Base-by-base conservation (phyloP, 768 basidiomycete species). In the Phanerochaete carnosa region DNA sequence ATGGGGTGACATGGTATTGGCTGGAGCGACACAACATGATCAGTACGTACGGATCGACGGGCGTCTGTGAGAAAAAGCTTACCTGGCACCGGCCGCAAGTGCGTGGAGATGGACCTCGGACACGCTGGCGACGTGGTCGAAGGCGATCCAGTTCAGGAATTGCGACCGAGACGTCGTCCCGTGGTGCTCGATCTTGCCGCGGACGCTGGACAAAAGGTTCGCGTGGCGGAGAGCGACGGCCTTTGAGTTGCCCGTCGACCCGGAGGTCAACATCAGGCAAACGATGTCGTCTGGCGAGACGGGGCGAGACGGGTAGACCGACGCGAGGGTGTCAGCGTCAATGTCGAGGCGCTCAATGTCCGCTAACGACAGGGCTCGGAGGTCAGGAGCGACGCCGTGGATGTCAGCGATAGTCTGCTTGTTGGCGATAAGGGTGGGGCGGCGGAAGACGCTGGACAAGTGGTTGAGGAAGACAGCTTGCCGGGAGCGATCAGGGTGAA, bases 161-260 rank as follows among this genome's bases (percentile, higher is more conserved):
- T 66, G 73, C 7, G 57, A 58, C 9, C 32, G 19, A n/a, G 57
- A 43, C 19, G 57, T 50, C 11, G 46, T 58, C 25, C 57, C 46
- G 57, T 58, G 57, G 35, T 58, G 57, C 47, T 52, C 35, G n/a
- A 49, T 51, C 49, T 58, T 58, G n/a, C 57, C 57, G 29, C 47
- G 22, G 23, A 58, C 28, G 29, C 46, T 50, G 33, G 57, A 58
- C 26, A 58, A 47, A 22, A 96, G 82, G 74, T 97, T 95, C 51
- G 79, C 74, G 70, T 97, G 94, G 1, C 85, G 90, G 65, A 98
- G 84, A 46, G 87, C 79, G 51, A 97, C 95, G n/a, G n/a, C n/a
- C n/a, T n/a, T n/a, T n/a, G n/a, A n/a, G n/a, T n/a, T n/a, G n/a
- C n/a, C n/a, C n/a, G 94, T 96, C 66, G 85, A 89, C 23, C 95